Percentiles rank a stretch among this genome's conserved stretches.
Evolutionary conservation across 2,329 filamentous ascomycete species (phyloP).

Genomic region (Ophiocordyceps unilateralis): DNA sequence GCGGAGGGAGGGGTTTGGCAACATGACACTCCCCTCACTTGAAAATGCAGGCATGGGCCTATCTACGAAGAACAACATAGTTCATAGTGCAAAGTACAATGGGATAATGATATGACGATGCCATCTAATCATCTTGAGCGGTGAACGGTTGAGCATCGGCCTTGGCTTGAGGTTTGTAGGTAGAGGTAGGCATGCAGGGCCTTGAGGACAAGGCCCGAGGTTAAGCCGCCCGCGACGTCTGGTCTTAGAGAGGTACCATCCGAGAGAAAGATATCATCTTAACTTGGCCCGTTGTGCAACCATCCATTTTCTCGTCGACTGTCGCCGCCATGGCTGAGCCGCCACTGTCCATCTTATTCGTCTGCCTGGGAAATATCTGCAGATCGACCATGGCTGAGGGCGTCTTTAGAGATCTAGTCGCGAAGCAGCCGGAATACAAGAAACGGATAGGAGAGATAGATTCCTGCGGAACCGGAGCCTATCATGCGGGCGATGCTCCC

Average conservation of each 20-base stretch:
- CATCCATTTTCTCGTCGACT: not conserved
- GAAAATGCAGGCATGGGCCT: not conserved
- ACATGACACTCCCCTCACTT: not conserved
- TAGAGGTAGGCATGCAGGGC: too few species aligned
- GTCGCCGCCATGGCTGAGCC: slow-evolving; percentile 18
- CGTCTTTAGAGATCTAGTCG: slow-evolving; percentile 56
- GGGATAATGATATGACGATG: not conserved
- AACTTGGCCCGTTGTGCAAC: not conserved
- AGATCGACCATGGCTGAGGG: slow-evolving; percentile 91
- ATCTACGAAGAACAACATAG: not conserved
- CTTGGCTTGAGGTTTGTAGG: too few species aligned
- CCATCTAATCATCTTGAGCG: too few species aligned
- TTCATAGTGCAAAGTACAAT: not conserved
- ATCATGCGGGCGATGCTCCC: slow-evolving; percentile 61
- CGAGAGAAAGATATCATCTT: too few species aligned
- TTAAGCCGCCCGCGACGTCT: not conserved
- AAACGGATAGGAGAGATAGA: slow-evolving; percentile 53
- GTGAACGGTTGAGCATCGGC: too few species aligned
- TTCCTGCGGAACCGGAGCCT: slow-evolving; percentile 76
- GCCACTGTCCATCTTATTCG: slow-evolving; percentile 63
- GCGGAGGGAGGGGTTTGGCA: not conserved
- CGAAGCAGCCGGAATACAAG: slow-evolving; percentile 40
- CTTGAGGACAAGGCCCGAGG: not conserved
- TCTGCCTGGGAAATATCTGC: slow-evolving; percentile 95
- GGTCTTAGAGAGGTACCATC: too few species aligned